A percentile compares a stretch with the other conserved stretches of the same genome.
phyloP scores from a whole-genome alignment of 129 eudicot genomes.

The Rutidosis leptorrhynchoides region DNA sequence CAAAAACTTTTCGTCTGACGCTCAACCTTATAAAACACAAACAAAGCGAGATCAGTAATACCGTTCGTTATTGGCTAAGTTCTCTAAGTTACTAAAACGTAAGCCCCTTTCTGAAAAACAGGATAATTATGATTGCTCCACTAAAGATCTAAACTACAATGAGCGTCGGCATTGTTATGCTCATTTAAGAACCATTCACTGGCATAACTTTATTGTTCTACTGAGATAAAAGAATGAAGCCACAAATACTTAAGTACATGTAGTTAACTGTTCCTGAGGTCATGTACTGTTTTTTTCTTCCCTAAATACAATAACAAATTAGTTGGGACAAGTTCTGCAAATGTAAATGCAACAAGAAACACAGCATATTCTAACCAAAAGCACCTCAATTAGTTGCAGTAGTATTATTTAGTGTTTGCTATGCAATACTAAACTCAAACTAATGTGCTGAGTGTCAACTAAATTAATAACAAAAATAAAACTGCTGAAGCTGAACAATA shows the following conservation, averaged over 20 bases:
- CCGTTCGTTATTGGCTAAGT: background rate
- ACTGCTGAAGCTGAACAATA: constrained; percentile 1
- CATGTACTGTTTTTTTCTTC: background rate
- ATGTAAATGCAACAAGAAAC: constrained; percentile 5
- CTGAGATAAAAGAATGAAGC: constrained; percentile 7
- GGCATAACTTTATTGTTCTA: background rate
- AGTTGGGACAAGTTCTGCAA: constrained; percentile 13
- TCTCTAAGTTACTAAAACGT: background rate
- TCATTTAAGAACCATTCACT: constrained; percentile 2
- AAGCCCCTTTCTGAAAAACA: background rate
- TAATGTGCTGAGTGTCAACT: background rate
- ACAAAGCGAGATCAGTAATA: constrained; percentile 12
- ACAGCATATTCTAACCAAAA: background rate
- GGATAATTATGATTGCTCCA: constrained; percentile 7
- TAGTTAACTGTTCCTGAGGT: background rate
- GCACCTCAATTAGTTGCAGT: background rate
- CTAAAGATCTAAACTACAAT: background rate
- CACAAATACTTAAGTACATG: background rate
- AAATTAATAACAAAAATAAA: background rate
- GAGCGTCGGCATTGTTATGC: background rate
- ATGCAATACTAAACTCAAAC: constrained; percentile 3
- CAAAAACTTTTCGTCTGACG: constrained; percentile 20
- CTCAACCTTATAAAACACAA: constrained; percentile 24
- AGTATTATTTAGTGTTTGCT: background rate
- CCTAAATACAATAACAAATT: background rate